A percentile compares a stretch with the other conserved stretches of the same genome.
These are phyloP conservation scores for Cucumis melo DNA, from an alignment of 306 rosid species.

Conservation along the genomic window DNA sequence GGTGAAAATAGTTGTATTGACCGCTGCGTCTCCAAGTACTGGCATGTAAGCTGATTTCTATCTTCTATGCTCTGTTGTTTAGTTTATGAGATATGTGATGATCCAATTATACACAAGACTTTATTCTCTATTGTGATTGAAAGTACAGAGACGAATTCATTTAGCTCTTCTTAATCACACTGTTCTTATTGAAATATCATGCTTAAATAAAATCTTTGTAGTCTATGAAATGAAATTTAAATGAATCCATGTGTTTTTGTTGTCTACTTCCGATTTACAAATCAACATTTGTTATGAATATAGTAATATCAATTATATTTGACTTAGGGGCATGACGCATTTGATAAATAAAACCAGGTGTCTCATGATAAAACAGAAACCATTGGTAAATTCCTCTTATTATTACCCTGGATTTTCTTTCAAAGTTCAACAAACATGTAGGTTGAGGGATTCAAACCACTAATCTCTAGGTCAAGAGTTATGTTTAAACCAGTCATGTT, in stretches of 20 bases:
- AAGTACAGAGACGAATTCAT: not conserved
- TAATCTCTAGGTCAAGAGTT: not conserved
- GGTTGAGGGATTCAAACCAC: not conserved
- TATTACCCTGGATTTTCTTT: not conserved
- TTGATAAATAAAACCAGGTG: not conserved
- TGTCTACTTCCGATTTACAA: not conserved
- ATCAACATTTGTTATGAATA: not conserved
- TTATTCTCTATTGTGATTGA: not conserved
- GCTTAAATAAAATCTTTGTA: not conserved
- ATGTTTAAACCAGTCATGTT: not conserved
- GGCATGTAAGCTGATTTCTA: constrained; percentile 55
- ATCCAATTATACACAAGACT: not conserved
- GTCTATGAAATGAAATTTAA: not conserved
- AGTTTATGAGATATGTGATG: not conserved
- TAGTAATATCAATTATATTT: not conserved
- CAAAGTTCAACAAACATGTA: not conserved
- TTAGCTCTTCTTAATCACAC: not conserved
- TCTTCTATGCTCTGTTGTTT: not conserved
- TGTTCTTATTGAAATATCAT: not conserved
- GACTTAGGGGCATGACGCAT: not conserved
- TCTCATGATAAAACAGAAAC: not conserved
- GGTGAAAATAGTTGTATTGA: constrained; percentile 98
- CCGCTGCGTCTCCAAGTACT: constrained; percentile 93
- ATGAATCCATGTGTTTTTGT: not conserved
- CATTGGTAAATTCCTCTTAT: not conserved